A percentile compares a stretch with the other conserved stretches of the same genome.
Conservation (phyloP, 257 asterid genomes). For the Misopates orontium region DNA sequence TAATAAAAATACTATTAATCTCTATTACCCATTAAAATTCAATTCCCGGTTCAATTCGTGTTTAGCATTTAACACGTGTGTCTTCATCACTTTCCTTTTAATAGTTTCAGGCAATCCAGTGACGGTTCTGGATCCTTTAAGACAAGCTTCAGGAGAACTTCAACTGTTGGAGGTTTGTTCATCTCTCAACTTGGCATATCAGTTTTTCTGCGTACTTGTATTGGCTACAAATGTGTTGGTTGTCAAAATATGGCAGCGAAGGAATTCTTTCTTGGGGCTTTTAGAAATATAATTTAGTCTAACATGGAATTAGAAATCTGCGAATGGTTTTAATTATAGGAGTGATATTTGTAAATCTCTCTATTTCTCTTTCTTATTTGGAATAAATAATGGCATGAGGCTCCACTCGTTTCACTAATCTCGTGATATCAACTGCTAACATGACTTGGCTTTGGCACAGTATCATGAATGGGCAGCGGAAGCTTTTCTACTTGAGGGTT, state of each 20-base stretch:
- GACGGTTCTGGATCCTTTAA: constrained; percentile 70
- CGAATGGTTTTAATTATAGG: too few species aligned
- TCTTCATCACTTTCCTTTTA: constrained; percentile 23
- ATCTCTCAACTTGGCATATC: constrained; percentile 13
- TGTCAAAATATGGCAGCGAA: neutral
- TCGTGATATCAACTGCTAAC: neutral
- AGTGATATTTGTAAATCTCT: too few species aligned
- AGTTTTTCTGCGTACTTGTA: neutral
- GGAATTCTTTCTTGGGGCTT: neutral
- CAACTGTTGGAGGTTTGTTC: constrained; percentile 77
- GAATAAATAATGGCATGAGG: too few species aligned
- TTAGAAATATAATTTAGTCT: neutral
- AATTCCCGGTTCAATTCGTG: neutral
- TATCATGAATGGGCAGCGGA: constrained; percentile 88
- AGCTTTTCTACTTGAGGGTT: constrained; percentile 87
- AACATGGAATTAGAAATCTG: too few species aligned
- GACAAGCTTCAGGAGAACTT: constrained; percentile 87
- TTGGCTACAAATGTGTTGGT: neutral
- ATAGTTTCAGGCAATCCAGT: constrained; percentile 69
- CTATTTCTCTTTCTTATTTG: too few species aligned
- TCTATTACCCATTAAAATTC: neutral
- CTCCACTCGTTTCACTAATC: neutral
- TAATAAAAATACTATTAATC: constrained; percentile 23
- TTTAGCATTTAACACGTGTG: neutral
- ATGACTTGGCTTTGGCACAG: constrained; percentile 41